Evolutionary conservation across 2,329 filamentous ascomycete species (phyloP), one percentile per base, ranked within the genome.

Genomic region (Ceratocystis harringtonii): DNA sequence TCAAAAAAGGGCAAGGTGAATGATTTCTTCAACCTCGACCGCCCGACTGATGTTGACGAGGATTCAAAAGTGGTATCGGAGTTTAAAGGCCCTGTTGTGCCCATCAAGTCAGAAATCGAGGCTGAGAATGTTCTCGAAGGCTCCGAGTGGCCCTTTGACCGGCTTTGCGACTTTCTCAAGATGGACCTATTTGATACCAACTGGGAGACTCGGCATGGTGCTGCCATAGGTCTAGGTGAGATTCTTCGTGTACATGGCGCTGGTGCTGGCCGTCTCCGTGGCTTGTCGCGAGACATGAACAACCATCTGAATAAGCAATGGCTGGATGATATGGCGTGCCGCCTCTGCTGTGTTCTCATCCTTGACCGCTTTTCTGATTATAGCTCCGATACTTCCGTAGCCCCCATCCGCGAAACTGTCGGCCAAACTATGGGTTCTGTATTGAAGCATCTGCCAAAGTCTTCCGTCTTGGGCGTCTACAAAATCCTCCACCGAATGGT

Each of bases 321-420:
- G 91, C 82, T 99, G 22, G 89, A 97, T 72, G 92, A 99, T 72
- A 80, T 99, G 63, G 90, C 92, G n/a, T 96, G 92, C 71, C 88
- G 94, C 30, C 82, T 99, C 61, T 92, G 92, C 74, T 96, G 90
- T 73, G 92, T 99, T 63, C 87, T 99, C 71, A 96, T 99, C 86
- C 84, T 99, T 17, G 94, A 99, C 76, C 86, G 92, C 64, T 99
- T 99, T 72, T 95, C 92, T 66, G 94, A 99, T 73, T 99, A 96
- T 76, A 94, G 95, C 67, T 96, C 92, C 4, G 94, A 99, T 74
- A 99, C 90, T 64, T 95, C 95, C 0, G 91, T 99, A 50, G 94
- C 94, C 0, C 94, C 94, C 0, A 96, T 99, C 69, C 83, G 94
- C 69, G 94, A 99, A 77, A 96, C 92, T 0, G 89, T 95, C 50